Evolutionary conservation across 2,329 filamentous ascomycete species (phyloP).

Genomic region (Hypoxylon rubiginosum): DNA sequence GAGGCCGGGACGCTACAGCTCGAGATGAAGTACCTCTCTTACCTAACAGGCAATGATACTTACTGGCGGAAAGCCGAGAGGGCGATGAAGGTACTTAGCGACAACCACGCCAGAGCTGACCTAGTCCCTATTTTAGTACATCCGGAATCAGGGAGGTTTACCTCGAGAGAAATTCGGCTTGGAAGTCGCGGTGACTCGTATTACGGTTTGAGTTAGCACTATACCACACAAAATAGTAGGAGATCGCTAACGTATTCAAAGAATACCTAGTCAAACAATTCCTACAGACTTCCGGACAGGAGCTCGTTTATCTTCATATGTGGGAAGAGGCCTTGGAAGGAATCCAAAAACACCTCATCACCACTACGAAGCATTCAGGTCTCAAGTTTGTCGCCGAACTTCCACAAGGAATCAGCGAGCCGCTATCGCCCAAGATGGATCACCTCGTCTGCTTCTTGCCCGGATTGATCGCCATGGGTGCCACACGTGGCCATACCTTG

Average conservation of each 20-base stretch:
- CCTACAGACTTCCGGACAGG: slow-evolving; percentile 86
- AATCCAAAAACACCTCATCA: slow-evolving; percentile 88
- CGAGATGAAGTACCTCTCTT: slow-evolving; percentile 96
- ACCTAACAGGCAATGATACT: slow-evolving; percentile 87
- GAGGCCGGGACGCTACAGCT: slow-evolving; percentile 92
- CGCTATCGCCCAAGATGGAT: slow-evolving; percentile 90
- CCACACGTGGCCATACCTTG: slow-evolving; percentile 81
- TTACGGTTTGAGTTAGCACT: slow-evolving; percentile 66
- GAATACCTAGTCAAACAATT: slow-evolving; percentile 98
- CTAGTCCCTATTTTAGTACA: slow-evolving; percentile 92
- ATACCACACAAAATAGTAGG: neutral
- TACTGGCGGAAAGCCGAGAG: slow-evolving; percentile 93
- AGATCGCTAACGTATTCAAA: slow-evolving; percentile 7
- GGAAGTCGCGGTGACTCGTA: slow-evolving; percentile 96
- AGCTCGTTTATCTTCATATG: slow-evolving; percentile 87
- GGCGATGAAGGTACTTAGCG: slow-evolving; percentile 88
- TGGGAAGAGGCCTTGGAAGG: slow-evolving; percentile 87
- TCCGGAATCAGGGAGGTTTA: slow-evolving; percentile 81
- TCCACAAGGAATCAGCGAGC: slow-evolving; percentile 76
- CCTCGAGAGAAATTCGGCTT: slow-evolving; percentile 85
- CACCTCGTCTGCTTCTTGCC: slow-evolving; percentile 97
- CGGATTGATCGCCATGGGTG: slow-evolving; percentile 88
- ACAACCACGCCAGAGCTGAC: slow-evolving; percentile 80
- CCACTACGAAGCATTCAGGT: slow-evolving; percentile 81
- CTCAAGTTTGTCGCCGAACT: slow-evolving; percentile 90